Percentiles rank a stretch among this genome's conserved stretches.
These are phyloP conservation scores for Pseudocercospora macadamiae DNA, from an alignment of 2,329 filamentous ascomycete species.

Conservation along the genomic window DNA sequence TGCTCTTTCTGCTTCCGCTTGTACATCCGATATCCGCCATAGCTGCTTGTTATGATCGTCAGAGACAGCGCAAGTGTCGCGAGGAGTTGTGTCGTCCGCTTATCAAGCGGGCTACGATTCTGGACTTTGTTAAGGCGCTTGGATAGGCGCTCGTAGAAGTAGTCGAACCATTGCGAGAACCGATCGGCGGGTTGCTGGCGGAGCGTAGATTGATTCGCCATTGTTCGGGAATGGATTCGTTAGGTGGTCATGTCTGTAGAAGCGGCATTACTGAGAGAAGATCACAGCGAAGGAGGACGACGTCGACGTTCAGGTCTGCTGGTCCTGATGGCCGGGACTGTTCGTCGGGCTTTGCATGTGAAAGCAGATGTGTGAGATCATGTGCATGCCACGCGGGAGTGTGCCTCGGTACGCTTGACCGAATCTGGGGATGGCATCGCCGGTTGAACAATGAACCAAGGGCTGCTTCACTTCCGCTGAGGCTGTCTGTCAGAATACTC, in stretches of 20 bases:
- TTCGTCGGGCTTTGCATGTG: slow-evolving; percentile 1
- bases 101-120: slow-evolving; percentile 59
- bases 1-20: slow-evolving; percentile 72
- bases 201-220: slow-evolving; percentile 89
- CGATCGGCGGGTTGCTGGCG: slow-evolving; percentile 42
- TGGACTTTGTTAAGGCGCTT: slow-evolving; percentile 54
- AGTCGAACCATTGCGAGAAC: slow-evolving; percentile 37
- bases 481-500: too few relatives aligned
- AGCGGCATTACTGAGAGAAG: not conserved
- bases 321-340: not conserved
- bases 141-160: slow-evolving; percentile 48
- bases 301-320: not conserved
- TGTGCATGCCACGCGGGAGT: slow-evolving; percentile 1
- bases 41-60: slow-evolving; percentile 77
- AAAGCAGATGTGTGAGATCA: not conserved
- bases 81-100: slow-evolving; percentile 71
- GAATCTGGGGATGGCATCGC: not conserved
- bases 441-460: too few relatives aligned
- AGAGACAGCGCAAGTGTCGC: slow-evolving; percentile 75
- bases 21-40: slow-evolving; percentile 80
- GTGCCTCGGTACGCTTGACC: slow-evolving; percentile 6
- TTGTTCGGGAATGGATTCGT: slow-evolving; percentile 42
- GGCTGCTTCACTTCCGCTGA: too few relatives aligned
- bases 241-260: not conserved
- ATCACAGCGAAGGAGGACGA: not conserved